These are phyloP conservation scores for Onygenales sp. DNA, from an alignment of 2,329 filamentous ascomycete species.

Conservation along the genomic window DNA sequence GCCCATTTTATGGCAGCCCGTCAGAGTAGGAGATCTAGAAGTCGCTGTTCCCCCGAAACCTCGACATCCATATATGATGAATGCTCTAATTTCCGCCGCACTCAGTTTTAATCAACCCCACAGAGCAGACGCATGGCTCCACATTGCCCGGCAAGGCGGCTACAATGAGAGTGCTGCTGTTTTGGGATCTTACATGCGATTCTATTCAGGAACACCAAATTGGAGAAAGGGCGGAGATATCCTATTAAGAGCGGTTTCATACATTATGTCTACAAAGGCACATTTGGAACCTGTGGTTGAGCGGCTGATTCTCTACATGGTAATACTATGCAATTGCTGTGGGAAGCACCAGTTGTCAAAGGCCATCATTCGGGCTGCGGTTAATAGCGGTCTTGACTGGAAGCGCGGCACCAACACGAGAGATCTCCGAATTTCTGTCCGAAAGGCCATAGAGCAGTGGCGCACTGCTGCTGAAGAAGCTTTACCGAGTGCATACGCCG, in stretches of 20 bases:
- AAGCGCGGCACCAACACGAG: conserved; percentile 16
- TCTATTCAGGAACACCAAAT: conserved; percentile 26
- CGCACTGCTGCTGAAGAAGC: conserved; percentile 14
- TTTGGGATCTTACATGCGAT: conserved; percentile 29
- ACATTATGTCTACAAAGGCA: conserved; percentile 25
- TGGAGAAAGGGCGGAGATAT: conserved; percentile 26
- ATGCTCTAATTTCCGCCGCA: conserved; percentile 26
- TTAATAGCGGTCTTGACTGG: conserved; percentile 27
- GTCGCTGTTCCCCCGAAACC: conserved; percentile 27
- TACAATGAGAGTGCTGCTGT: conserved; percentile 28
- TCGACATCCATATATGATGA: conserved; percentile 23
- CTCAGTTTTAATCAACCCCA: conserved; percentile 33
- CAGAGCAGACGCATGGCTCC: conserved; percentile 32
- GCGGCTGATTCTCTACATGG: conserved; percentile 29
- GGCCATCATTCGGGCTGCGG: conserved; percentile 25
- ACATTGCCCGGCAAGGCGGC: conserved; percentile 24
- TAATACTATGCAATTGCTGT: conserved; percentile 29
- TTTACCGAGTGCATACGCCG: conserved; percentile 8
- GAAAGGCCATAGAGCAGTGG: conserved; percentile 19
- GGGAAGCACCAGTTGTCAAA: conserved; percentile 20
- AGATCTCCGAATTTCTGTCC: conserved; percentile 17
- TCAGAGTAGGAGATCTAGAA: conserved; percentile 25
- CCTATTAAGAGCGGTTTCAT: conserved; percentile 26
- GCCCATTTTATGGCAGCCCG: conserved; percentile 11
- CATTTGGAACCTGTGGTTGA: conserved; percentile 19